phyloP scores from a whole-genome alignment of 1,284 basidiomycete species.

The Sphagnurus paluster region DNA sequence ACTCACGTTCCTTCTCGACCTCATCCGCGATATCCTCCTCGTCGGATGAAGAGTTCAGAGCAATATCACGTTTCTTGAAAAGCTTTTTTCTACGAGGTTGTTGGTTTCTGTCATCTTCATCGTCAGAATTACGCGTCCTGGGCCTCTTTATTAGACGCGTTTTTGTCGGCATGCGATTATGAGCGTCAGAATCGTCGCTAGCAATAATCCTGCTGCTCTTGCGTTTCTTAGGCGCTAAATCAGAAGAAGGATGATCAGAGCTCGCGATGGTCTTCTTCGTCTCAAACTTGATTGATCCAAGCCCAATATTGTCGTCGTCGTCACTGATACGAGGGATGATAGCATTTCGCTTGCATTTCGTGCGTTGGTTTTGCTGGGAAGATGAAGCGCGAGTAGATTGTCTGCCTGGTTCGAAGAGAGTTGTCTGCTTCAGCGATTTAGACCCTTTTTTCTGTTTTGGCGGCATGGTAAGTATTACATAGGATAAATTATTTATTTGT shows the following conservation, averaged over 20 bases:
- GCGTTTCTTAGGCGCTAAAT: slow-evolving; percentile 30
- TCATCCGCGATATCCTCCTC: slow-evolving; percentile 56
- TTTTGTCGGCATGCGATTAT: slow-evolving; percentile 1
- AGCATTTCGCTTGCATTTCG: slow-evolving; percentile 11
- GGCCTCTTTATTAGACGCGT: slow-evolving; percentile 22
- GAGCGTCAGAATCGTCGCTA: slow-evolving; percentile 16
- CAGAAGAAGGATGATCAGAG: slow-evolving; percentile 28
- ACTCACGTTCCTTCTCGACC: slow-evolving; percentile 53
- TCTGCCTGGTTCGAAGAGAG: slow-evolving; percentile 20
- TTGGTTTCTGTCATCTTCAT: slow-evolving; percentile 26
- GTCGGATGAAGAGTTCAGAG: slow-evolving; percentile 45
- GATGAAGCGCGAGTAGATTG: slow-evolving; percentile 4
- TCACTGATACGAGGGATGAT: slow-evolving; percentile 19
- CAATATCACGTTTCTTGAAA: slow-evolving; percentile 40
- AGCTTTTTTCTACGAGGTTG: slow-evolving; percentile 41
- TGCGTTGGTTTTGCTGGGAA: slow-evolving; percentile 16
- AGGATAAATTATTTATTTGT: background rate
- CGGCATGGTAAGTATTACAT: slow-evolving; percentile 15
- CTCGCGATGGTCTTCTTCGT: slow-evolving; percentile 22
- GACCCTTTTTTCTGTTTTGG: slow-evolving; percentile 16
- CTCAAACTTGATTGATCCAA: slow-evolving; percentile 52
- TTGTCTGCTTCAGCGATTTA: slow-evolving; percentile 28
- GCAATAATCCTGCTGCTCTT: slow-evolving; percentile 19
- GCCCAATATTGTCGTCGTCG: slow-evolving; percentile 35
- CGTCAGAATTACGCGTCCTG: slow-evolving; percentile 27